Evolutionary conservation across 768 basidiomycete species (phyloP), one percentile per base, ranked within the genome.

Genomic region (Trametes cubensis): DNA sequence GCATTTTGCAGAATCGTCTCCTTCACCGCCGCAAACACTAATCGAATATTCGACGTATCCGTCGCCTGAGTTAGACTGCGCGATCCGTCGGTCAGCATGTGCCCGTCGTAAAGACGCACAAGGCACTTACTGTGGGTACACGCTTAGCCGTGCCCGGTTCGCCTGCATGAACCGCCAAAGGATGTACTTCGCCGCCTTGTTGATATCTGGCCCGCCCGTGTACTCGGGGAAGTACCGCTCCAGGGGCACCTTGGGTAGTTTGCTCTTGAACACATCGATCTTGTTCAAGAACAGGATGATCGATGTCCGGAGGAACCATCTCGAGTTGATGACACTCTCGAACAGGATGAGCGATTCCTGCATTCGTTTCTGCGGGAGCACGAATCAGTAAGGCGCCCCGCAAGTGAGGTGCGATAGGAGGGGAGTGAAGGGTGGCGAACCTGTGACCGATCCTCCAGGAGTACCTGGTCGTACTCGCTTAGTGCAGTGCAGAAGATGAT

Each of bases 161-260:
- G 90, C 88, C 74, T 96, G 92, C 82, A 94, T 95, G 69, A 96
- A 98, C 69, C 90, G 79, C 95, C 94, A 97, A 40, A 98, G 78
- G 55, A 98, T 94, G 66, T 93, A 96, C 68, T 95, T 94, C 0
- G 94, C 93, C 2, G 93, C 94, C 74, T 95, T 95, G 78, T 94
- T 95, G 73, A 95, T 91, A 69, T 95, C 92, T 4, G 87, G 74
- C 4, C 93, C 93, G 34, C 92, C 92, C 0, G 90, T 90, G 73
- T 95, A 95, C 70, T 95, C 94, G 4, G 92, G 86, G 73, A 94
- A 95, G 72, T 89, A 89, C 45, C 79, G 77, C 63, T 90, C 88
- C n/a, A 93, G 74, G 4, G 89, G 89, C 48, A 73, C 75, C 75
- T 86, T 86, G 1, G 86, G 85, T 13, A 90, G 75, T 72, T 90